phyloP scores from a whole-genome alignment of 352 stramenopile genomes.

The Globisporangium iwayamae region DNA sequence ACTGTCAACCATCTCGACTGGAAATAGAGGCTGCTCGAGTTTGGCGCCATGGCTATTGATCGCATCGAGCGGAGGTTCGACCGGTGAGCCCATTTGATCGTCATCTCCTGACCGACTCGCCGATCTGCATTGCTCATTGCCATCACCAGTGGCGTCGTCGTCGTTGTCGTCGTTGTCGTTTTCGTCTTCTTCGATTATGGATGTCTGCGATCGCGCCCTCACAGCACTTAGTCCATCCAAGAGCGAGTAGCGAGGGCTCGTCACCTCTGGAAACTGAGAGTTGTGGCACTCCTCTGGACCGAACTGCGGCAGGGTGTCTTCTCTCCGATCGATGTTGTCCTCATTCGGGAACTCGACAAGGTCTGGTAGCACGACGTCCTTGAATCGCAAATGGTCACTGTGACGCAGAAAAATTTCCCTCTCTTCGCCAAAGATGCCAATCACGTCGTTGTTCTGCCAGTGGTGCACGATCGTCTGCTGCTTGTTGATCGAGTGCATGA shows the following conservation, averaged over 20 bases:
- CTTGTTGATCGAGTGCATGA: slow-evolving; percentile 72
- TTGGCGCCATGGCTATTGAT: neutral
- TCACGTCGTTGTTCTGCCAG: slow-evolving; percentile 71
- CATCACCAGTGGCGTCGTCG: neutral
- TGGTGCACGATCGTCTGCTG: slow-evolving; percentile 68
- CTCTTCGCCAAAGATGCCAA: slow-evolving; percentile 51
- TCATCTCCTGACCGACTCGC: slow-evolving; percentile 10
- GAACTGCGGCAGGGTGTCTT: neutral
- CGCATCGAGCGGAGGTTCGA: neutral
- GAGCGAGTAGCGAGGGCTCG: slow-evolving; percentile 6
- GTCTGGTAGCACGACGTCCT: slow-evolving; percentile 8
- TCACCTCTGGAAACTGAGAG: neutral
- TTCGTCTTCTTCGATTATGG: neutral
- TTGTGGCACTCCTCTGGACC: neutral
- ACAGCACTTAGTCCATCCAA: neutral
- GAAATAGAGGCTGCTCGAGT: neutral
- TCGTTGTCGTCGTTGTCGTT: neutral
- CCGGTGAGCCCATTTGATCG: slow-evolving; percentile 20
- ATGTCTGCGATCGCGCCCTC: slow-evolving; percentile 3
- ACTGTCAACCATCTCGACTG: neutral
- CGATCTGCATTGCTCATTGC: neutral
- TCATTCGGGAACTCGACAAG: slow-evolving; percentile 3
- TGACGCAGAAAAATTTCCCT: slow-evolving; percentile 35
- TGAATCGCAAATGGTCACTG: slow-evolving; percentile 8
- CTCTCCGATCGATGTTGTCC: slow-evolving; percentile 1